These are phyloP conservation scores for Ilex paraguariensis DNA, from an alignment of 305 asterid genomes.

Conservation along the genomic window DNA sequence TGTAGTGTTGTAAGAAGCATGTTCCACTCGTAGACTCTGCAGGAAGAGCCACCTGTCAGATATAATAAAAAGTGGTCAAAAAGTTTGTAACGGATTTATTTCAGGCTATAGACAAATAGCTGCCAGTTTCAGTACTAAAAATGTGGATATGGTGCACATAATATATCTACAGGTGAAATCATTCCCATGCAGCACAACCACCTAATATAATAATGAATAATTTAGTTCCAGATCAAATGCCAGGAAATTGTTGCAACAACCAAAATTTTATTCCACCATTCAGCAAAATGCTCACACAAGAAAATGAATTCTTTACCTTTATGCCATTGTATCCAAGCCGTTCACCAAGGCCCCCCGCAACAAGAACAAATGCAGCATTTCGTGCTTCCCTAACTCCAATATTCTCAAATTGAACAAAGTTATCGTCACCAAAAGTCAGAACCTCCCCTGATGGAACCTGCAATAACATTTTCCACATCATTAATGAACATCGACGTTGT, in stretches of 20 bases:
- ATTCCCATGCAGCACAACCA: conserved; percentile 10
- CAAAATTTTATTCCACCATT: not conserved
- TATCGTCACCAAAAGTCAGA: conserved; percentile 69
- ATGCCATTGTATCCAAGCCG: conserved; percentile 98
- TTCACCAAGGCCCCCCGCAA: conserved; percentile 99
- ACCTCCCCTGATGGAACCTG: conserved; percentile 97
- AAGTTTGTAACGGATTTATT: conserved; percentile 15
- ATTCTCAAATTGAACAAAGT: conserved; percentile 64
- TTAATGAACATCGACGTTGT: not conserved
- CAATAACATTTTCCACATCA: conserved; percentile 14
- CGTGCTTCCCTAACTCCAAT: conserved; percentile 78
- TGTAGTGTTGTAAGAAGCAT: conserved; percentile 84
- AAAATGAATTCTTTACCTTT: conserved; percentile 45
- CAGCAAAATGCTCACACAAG: not conserved
- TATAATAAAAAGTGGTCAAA: conserved; percentile 20
- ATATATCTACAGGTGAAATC: conserved; percentile 5
- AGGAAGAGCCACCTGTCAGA: conserved; percentile 89
- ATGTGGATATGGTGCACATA: not conserved
- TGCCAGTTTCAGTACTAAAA: too few species aligned
- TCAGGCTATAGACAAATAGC: conserved; percentile 12
- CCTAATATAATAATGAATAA: conserved; percentile 4
- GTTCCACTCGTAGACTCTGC: conserved; percentile 72
- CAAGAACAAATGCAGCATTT: conserved; percentile 95
- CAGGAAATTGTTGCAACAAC: not conserved
- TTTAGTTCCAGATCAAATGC: conserved; percentile 11